phyloP scores from a whole-genome alignment of 2,329 filamentous ascomycete species.

The Colletotrichum sidae region DNA sequence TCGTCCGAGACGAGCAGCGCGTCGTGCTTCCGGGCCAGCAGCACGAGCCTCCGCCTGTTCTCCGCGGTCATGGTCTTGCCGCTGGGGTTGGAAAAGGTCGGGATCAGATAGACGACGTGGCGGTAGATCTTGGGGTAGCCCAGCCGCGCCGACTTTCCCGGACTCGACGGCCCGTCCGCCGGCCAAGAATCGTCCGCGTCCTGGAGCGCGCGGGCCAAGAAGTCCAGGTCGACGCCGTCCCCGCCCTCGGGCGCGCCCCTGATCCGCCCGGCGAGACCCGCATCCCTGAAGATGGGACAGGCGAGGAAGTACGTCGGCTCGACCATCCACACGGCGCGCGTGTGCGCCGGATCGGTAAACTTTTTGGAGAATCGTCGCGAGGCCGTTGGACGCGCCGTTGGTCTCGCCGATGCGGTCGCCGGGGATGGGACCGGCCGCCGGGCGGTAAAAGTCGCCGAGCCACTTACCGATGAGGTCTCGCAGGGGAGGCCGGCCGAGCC shows the following conservation, averaged over 20 bases:
- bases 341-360: constrained; percentile 83
- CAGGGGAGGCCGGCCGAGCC: background rate
- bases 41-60: constrained; percentile 76
- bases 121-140: constrained; percentile 80
- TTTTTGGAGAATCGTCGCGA: constrained; percentile 82
- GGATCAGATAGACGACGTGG: constrained; percentile 88
- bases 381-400: constrained; percentile 85
- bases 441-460: constrained; percentile 72
- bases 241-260: constrained; percentile 80
- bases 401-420: constrained; percentile 79
- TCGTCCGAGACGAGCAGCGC: constrained; percentile 88
- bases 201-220: constrained; percentile 60
- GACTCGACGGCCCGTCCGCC: background rate
- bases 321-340: constrained; percentile 81
- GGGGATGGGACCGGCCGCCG: constrained; percentile 42
- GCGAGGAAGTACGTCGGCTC: constrained; percentile 85
- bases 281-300: constrained; percentile 68
- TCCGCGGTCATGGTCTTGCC: constrained; percentile 81
- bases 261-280: constrained; percentile 58
- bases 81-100: constrained; percentile 89
- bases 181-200: constrained; percentile 2
- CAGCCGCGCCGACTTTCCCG: background rate
- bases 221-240: constrained; percentile 78
- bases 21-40: constrained; percentile 80
- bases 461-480: constrained; percentile 68